phyloP scores from a whole-genome alignment of 2,329 filamentous ascomycete genomes.

The Botrytis squamosa region DNA sequence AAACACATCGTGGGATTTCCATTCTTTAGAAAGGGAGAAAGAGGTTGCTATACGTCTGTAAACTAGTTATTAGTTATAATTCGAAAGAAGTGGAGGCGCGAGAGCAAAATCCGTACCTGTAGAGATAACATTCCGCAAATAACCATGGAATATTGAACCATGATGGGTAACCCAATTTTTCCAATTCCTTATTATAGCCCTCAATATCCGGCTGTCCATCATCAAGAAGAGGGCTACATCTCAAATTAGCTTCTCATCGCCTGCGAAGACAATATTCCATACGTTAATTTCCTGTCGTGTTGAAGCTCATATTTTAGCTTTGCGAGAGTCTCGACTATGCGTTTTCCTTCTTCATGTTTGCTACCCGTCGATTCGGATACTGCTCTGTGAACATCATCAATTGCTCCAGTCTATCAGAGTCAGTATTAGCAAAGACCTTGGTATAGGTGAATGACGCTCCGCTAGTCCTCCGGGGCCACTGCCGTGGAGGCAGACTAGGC shows the following conservation, averaged over 20 bases:
- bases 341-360: slow-evolving; percentile 78
- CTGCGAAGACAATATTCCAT: slow-evolving; percentile 38
- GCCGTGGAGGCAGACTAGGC: not conserved
- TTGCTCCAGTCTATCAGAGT: slow-evolving; percentile 70
- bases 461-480: not conserved
- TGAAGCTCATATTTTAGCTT: slow-evolving; percentile 92
- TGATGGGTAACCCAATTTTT: slow-evolving; percentile 66
- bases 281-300: slow-evolving; percentile 80
- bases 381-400: slow-evolving; percentile 89
- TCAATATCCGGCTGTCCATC: slow-evolving; percentile 55
- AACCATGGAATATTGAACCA: slow-evolving; percentile 91
- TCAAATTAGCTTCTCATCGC: slow-evolving; percentile 50
- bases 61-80: slow-evolving; percentile 16
- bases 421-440: slow-evolving; percentile 20
- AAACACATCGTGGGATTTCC: slow-evolving; percentile 90
- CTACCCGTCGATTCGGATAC: slow-evolving; percentile 55
- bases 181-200: slow-evolving; percentile 82
- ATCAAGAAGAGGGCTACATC: slow-evolving; percentile 40
- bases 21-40: slow-evolving; percentile 75
- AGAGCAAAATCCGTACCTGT: slow-evolving; percentile 49
- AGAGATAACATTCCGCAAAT: slow-evolving; percentile 91
- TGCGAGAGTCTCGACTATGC: slow-evolving; percentile 74
- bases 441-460: not conserved
- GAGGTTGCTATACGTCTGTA: slow-evolving; percentile 73
- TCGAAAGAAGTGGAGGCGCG: not conserved